Evolutionary conservation across 1,284 basidiomycete species (phyloP), one percentile per base, ranked within the genome.

Genomic region (Moniliophthora roreri): DNA sequence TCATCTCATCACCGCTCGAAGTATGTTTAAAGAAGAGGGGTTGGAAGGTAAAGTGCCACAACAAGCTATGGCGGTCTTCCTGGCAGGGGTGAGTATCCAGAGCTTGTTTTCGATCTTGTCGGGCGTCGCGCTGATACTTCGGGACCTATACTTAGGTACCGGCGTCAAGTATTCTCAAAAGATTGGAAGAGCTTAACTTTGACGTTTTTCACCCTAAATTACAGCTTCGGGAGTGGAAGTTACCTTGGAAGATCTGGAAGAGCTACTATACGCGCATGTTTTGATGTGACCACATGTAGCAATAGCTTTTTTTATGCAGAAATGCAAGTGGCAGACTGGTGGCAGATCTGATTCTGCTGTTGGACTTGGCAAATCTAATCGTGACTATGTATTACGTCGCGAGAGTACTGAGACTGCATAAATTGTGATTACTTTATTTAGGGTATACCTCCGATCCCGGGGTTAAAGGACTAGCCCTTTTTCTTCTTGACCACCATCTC

Each of bases 191-290:
- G 48, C 80, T 77, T 53, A 83, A 91, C 66, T 98, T 97, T 73
- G 82, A 97, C 67, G 90, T 84, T 15, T 97, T 94, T 69, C 73
- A 88, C 56, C 78, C 84, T 6, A 75, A 78, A 56, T 64, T 96
- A 60, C 86, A 86, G 68, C 68, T 78, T 60, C 81, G 84, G 65
- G 89, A 93, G 66, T 97, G 95, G 91, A 85, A 81, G 71, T 72
- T 97, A 58, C 87, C 94, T 46, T 95, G 90, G 80, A 79, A 81
- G 60, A 85, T 97, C 48, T 96, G 91, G 92, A 80, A 82, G 63
- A 74, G 81, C 60, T 87, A 83, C 72, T 80, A 82, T 69, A 80
- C 73, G 40, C 48, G 48, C n/a, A 46, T 46, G 44, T 46, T 46
- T 32, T 46, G 24, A 46, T 28, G n/a, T 15, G n/a, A 46, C n/a